Evolutionary conservation across 1,139 yeast species (phyloP), one percentile per base, ranked within the genome.

Genomic region (Diutina ranongensis): DNA sequence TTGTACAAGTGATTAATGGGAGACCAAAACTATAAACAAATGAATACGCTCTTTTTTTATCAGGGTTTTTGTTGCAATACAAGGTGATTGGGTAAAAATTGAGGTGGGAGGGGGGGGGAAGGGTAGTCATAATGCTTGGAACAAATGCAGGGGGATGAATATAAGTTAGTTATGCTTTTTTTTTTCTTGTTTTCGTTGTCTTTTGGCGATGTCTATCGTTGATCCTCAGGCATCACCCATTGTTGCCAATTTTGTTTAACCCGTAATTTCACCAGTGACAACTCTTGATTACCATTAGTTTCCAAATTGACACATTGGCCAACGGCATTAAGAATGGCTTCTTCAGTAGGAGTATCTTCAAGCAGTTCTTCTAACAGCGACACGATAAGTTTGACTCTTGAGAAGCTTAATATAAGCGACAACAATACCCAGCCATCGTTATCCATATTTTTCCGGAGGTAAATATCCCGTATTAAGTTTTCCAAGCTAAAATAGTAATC

Each of bases 401-500:
- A 79, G 62, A 87, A 87, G 51, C 72, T 68, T 50, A 87, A 80
- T 53, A 87, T 71, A 49, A 80, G 72, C 8, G 62, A 57, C 52
- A 87, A 64, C 34, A 80, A 76, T 47, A 87, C 74, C 73, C 81
- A 81, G 31, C 96, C 96, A 50, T 78, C 71, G 31, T 53, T 47
- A 63, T 82, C 80, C 95, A 87, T 86, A 57, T 82, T 85, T 55
- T 78, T 76, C 61, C 95, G 77, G 59, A 87, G 69, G 60, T 65
- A 86, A 49, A 83, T 67, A 62, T 87, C 96, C 64, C 85, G 83
- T 55, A 85, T 72, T 62, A 92, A 72, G 64, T 92, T 92, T 56
- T 88, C 95, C 47, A 82, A 73, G 25, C 94, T 82, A 63, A 92
- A 83, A 63, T 92, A 92, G 68, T 89, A 92, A 59, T 86, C 92